Base-by-base conservation (phyloP, 495 filamentous ascomycete genomes). In the Thozetella sp. region DNA sequence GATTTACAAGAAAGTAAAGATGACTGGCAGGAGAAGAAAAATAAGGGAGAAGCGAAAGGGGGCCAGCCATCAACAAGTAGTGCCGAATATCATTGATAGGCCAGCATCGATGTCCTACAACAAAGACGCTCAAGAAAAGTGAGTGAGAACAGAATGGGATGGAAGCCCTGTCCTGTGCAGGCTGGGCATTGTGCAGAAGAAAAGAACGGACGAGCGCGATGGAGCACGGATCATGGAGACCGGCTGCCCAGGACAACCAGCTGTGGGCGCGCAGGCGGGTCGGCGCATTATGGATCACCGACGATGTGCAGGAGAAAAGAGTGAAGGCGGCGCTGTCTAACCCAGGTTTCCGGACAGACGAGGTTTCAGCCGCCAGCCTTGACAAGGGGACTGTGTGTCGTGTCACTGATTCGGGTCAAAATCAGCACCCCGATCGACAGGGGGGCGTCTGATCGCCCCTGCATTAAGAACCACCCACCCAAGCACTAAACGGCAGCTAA, bases 291-390 rank as follows among this genome's bases (percentile, higher is more conserved):
- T 48, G 11, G 43, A 48, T 48, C 43, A 20, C 43, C 43, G 43
- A 48, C 43, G 43, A 48, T 48, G 43, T 20, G 43, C 9, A 48
- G 43, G 43, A 48, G 43, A 48, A 48, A n/a, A 10, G 43, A 48
- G 11, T 48, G 43, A 19, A 4, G 43, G 43, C n/a, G 43, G 6
- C 43, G 43, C n/a, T 48, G 43, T 48, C 11, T 48, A 48, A 48
- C 20, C 43, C 43, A 48, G 43, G 43, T 48, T 48, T 48, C 43
- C 43, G 43, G 43, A 48, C 43, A 48, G 43, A 48, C 43, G 43
- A 48, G 43, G 43, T 48, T 48, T 48, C 43, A 48, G 43, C 43
- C 43, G 43, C n/a, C 11, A 48, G 43, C 11, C 10, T 3, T 20
- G 6, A 19, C 43, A 48, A 10, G 43, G 43, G 43, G 10, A 15